Evolutionary conservation across 192 early-diverging fungal species (phyloP).

Genomic region (Podila epigama): DNA sequence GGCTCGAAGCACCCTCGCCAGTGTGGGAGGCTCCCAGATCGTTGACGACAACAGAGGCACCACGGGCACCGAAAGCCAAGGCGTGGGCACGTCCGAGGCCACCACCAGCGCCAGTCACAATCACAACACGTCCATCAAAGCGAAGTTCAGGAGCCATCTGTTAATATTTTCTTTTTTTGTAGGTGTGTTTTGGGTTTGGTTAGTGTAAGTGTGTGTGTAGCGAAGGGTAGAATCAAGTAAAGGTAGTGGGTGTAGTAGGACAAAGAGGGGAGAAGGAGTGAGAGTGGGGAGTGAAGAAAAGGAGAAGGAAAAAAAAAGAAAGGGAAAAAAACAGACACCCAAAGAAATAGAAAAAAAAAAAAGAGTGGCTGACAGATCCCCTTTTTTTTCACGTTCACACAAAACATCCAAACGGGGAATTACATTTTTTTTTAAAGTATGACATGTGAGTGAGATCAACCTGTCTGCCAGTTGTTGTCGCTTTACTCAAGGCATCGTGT

Average conservation of each 20-base stretch:
- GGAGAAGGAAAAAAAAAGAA: neutral
- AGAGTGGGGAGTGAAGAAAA: neutral
- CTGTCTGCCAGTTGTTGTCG: no score
- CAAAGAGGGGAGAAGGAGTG: neutral
- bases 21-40: conserved; percentile 86
- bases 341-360: conserved; percentile 2
- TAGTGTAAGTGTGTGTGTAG: neutral
- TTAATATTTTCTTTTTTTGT: no score
- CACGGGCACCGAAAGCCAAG: conserved; percentile 86
- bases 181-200: neutral
- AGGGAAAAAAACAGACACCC: neutral
- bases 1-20: conserved; percentile 76
- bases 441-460: no score
- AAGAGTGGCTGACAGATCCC: neutral
- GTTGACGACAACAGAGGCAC: conserved; percentile 96
- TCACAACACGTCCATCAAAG: conserved; percentile 85
- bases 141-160: conserved; percentile 60
- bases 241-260: neutral
- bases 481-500: no score
- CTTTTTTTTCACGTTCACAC: conserved; percentile 23
- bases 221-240: neutral
- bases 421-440: no score
- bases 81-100: conserved; percentile 93
- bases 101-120: conserved; percentile 97
- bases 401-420: no score